Percentiles rank a stretch among this genome's conserved stretches.
These are phyloP conservation scores for Metarhizium robertsii DNA, from an alignment of 2,329 filamentous ascomycete species.

Conservation along the genomic window DNA sequence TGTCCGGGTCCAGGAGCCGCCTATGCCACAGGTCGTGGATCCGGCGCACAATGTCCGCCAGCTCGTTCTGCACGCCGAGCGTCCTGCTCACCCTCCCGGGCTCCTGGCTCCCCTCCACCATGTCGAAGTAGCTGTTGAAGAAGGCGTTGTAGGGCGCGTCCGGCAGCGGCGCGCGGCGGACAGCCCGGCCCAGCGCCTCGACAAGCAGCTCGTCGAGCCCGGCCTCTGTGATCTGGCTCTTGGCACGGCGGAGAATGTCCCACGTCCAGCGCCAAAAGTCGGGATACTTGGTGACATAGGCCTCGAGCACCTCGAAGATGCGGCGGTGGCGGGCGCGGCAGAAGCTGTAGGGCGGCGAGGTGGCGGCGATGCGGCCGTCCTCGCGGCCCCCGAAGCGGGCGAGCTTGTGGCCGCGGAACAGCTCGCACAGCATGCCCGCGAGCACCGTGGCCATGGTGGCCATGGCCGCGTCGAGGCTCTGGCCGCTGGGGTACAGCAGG, in stretches of 20 bases:
- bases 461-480: neutral
- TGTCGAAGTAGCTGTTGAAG: constrained; percentile 4
- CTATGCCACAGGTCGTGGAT: constrained; percentile 6
- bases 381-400: constrained; percentile 4
- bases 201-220: constrained; percentile 6
- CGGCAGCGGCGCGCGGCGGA: neutral
- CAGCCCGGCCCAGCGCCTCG: neutral
- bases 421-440: constrained; percentile 6
- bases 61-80: constrained; percentile 1
- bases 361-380: constrained; percentile 6
- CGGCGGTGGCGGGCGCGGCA: constrained; percentile 6
- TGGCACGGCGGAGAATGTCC: constrained; percentile 3
- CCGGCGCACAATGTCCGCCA: neutral
- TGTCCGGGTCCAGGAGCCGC: neutral
- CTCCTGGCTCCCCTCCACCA: constrained; percentile 1
- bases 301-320: constrained; percentile 7
- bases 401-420: constrained; percentile 6
- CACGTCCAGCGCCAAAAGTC: constrained; percentile 8
- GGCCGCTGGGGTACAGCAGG: constrained; percentile 5
- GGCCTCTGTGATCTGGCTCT: constrained; percentile 5
- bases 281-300: neutral
- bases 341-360: constrained; percentile 7
- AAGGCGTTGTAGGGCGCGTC: neutral
- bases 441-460: constrained; percentile 5
- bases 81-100: neutral